phyloP scores from a whole-genome alignment of 305 asterid species.

The Fraxinus paxiana region DNA sequence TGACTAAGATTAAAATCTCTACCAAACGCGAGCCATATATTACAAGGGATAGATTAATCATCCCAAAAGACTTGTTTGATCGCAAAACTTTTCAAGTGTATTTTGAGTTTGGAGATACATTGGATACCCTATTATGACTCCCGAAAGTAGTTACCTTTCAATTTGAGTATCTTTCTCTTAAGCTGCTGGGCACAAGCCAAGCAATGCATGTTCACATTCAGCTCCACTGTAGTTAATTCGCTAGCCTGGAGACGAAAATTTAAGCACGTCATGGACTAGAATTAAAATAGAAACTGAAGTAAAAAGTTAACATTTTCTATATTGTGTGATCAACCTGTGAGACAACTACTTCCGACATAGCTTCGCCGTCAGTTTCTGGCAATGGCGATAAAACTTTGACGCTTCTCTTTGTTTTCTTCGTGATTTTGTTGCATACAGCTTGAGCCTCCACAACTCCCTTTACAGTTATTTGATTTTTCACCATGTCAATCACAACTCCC shows the following conservation, averaged over 20 bases:
- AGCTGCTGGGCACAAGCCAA: constrained; percentile 85
- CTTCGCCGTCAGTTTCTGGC: constrained; percentile 65
- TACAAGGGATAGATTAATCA: not conserved
- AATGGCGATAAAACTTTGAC: constrained; percentile 68
- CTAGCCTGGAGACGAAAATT: constrained; percentile 42
- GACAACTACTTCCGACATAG: constrained; percentile 69
- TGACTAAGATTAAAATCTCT: not conserved
- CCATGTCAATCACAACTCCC: constrained; percentile 59
- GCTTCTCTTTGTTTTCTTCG: constrained; percentile 58
- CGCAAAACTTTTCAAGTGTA: not conserved
- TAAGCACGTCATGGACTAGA: not conserved
- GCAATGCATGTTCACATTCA: constrained; percentile 85
- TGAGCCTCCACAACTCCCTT: constrained; percentile 80
- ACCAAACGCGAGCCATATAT: too few relatives aligned
- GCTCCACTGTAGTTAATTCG: constrained; percentile 58
- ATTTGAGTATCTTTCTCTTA: constrained; percentile 76
- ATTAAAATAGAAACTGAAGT: not conserved
- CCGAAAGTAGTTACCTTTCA: constrained; percentile 50
- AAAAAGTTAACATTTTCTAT: not conserved
- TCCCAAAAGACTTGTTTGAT: not conserved
- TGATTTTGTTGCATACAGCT: constrained; percentile 57
- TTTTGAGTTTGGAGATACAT: not conserved
- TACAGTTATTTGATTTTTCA: constrained; percentile 64
- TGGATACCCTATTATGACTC: not conserved
- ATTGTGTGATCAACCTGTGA: constrained; percentile 49